Evolutionary conservation across 805 yeast species (phyloP), one percentile per base, ranked within the genome.

Genomic region (Sugiyamaella mastotermitis): DNA sequence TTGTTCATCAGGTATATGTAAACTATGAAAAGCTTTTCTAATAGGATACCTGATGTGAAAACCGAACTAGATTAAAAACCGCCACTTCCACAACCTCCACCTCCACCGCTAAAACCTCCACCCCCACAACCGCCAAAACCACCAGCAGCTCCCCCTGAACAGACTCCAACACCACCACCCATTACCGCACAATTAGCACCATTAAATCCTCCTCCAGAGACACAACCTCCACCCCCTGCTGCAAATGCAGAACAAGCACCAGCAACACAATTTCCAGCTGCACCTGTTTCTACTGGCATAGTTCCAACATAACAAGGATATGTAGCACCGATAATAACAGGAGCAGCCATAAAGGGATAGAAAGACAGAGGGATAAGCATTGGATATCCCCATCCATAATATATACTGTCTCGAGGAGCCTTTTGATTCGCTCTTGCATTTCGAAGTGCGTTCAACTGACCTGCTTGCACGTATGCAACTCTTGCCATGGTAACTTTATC

Each of bases 71-170:
- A n/a, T n/a, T n/a, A n/a, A n/a, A n/a, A n/a, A n/a, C 30, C 30
- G 6, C 30, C 30, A 11, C 30, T 17, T 27, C 30, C 30, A 23
- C 26, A 23, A 23, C 26, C 26, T 13, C 30, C 30, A 6, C 30
- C 30, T 27, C 30, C 30, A 13, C 30, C 30, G 18, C 30, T 11
- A 27, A 14, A 14, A 6, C 30, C 30, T 13, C 5, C 5, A 6
- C 30, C 18, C 6, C 44, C 44, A 9, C 45, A 41, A 14, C 21
- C 30, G 11, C 34, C 18, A 7, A 38, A 33, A 19, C 40, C 38
- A 13, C 35, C 35, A 10, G 23, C 37, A 8, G 38, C 37, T 5
- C 34, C 31, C n/a, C 38, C 33, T 15, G 37, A 9, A 27, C 41
- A 31, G 4, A 27, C 27, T 7, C 39, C 43, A 24, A 21, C 22